Base-by-base conservation (phyloP, 257 asterid genomes). In the Salvia splendens region DNA sequence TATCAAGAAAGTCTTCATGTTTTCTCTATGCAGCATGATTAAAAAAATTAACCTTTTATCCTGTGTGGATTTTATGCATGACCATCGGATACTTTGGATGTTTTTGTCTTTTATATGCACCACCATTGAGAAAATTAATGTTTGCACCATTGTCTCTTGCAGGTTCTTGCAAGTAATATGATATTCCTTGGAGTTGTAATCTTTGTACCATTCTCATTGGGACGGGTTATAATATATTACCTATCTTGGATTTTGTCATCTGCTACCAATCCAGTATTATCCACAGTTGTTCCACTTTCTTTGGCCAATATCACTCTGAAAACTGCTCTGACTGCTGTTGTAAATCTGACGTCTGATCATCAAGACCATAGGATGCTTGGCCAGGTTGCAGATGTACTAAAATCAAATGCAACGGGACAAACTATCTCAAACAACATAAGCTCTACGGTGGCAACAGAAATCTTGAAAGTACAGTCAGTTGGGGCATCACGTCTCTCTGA, bases 91-190 rank as follows among this genome's bases (percentile, higher is more conserved):
- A 32, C 35, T 59, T 15, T 47, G 17, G 10, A 61, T 50, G 11
- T 54, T 9, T 52, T 33, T 4, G 41, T 35, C 1, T 17, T 61
- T 67, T 51, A 40, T 24, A 16, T 62, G 47, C 52, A 28, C n/a
- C 14, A 24, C 60, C 33, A 52, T 66, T 63, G 35, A 49, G 53
- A 20, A 42, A 59, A 30, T 32, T 35, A 52, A 33, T 56, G 36
- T 16, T 36, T 53, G 67, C 45, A 38, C 24, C 65, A 70, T 68
- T 78, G 45, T 61, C 67, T 60, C 40, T 3, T 71, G 84, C 92
- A 92, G 98, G 98, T 92, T 77, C 98, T 92, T 78, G 98, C 98
- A 5, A 92, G 98, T 84, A 92, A 92, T 77, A 89, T 87, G 97
- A 92, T 92, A 79, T 92, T 92, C 75, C 96, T 92, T 52, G 98